Base-by-base conservation (phyloP, 1,139 yeast genomes). In the Zygosaccharomyces sapae region DNA sequence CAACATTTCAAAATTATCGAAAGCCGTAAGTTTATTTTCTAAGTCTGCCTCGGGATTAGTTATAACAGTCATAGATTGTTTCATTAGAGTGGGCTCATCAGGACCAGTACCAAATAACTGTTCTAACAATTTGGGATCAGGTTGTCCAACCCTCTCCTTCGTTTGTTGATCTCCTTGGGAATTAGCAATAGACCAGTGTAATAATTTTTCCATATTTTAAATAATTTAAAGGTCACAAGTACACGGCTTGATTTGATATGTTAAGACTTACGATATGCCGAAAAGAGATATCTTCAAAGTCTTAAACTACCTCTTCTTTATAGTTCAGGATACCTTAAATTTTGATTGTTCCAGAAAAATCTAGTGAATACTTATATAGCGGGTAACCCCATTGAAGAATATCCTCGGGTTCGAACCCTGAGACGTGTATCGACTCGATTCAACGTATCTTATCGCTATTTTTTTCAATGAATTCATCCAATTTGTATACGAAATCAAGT, bases 1-100 rank as follows among this genome's bases (percentile, higher is more conserved):
- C 49, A 92, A 73, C 94, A 90, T 88, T 65, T 92, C 97, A 60
- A 90, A 84, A 65, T 89, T 88, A 54, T 92, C 97, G 52, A 90
- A 76, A 0, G 97, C 96, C 12, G 80, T 77, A 49, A 82, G 75
- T 56, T 83, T 83, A 59, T 77, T 76, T 42, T 83, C 90, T 29
- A 77, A 61, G 3, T 75, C 74, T 16, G 82, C 82, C 39, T 79
- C 83, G n/a, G 80, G 77, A 60, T 79, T 75, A n/a, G 69, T 63
- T 5, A 86, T 80, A 13, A 86, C 83, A 7, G 63, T 62, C 64
- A 88, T 78, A 29, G 87, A 79, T 57, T 86, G 83, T 57, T 75
- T 80, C 97, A 89, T 89, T 48, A 86, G 70, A 2, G 86, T 74
- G 6, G 95, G 90, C 63, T 89, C 97, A 69, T 88, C 96, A 24